These are phyloP conservation scores for Linnemannia exigua DNA, from an alignment of 192 early-diverging fungal genomes.

Conservation along the genomic window DNA sequence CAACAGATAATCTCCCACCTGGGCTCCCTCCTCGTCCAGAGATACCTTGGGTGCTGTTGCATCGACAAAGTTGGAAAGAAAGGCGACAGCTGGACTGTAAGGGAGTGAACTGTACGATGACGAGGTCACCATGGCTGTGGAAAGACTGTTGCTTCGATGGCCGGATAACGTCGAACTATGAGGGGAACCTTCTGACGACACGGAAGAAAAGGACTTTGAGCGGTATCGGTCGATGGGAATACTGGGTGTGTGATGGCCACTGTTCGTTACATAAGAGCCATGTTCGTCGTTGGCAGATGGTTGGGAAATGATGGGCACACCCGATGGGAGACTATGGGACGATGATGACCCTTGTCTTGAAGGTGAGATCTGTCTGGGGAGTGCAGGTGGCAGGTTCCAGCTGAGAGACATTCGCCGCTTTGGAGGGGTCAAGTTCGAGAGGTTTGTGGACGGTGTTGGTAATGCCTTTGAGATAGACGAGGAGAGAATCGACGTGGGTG, in stretches of 20 bases:
- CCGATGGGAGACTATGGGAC: not conserved
- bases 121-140: constrained; percentile 23
- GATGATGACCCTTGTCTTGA: not conserved
- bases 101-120: constrained; percentile 48
- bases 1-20: constrained; percentile 79
- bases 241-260: not conserved
- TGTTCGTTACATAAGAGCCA: not conserved
- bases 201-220: constrained; percentile 1
- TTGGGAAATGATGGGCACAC: not conserved
- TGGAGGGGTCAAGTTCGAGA: not conserved
- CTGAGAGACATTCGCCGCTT: not conserved
- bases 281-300: not conserved
- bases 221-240: constrained; percentile 19
- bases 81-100: constrained; percentile 55
- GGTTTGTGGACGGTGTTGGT: not conserved
- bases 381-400: not conserved
- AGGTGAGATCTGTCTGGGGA: not conserved
- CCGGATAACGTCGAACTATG: not conserved
- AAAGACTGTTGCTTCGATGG: not conserved
- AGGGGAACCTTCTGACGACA: not conserved
- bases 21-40: constrained; percentile 76
- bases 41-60: constrained; percentile 7
- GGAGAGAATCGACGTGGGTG: not conserved
- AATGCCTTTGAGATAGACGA: not conserved
- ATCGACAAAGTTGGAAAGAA: constrained; percentile 49